Evolutionary conservation across 2,329 filamentous ascomycete species (phyloP).

Genomic region (Neofusicoccum umdonicola): DNA sequence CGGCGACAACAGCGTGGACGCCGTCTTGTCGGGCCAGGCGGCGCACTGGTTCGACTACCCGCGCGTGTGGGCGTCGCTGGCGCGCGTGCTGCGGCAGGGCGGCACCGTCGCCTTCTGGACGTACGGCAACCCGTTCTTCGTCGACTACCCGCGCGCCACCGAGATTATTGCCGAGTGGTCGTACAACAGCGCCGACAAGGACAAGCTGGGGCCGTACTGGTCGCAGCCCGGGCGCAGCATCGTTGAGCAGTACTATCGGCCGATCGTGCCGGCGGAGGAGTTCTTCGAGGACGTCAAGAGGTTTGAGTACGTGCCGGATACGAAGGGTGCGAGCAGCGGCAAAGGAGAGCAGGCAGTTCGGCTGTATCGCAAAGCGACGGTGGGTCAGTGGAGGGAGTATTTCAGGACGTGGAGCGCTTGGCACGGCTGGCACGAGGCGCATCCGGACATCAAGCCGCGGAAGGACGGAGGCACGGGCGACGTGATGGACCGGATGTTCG

Average conservation of each 20-base stretch:
- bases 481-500: constrained; percentile 62
- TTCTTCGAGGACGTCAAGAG: constrained; percentile 56
- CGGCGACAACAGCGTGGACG: constrained; percentile 51
- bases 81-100: constrained; percentile 52
- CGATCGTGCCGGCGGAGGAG: constrained; percentile 50
- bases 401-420: constrained; percentile 60
- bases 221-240: constrained; percentile 59
- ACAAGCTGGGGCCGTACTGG: constrained; percentile 59
- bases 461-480: constrained; percentile 59
- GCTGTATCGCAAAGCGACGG: constrained; percentile 53
- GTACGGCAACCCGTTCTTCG: constrained; percentile 63
- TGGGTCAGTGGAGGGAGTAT: constrained; percentile 62
- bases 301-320: constrained; percentile 57
- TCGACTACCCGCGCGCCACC: constrained; percentile 53
- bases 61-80: constrained; percentile 56
- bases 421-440: constrained; percentile 57
- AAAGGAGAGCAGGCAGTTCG: constrained; percentile 46
- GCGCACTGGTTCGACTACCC: constrained; percentile 66
- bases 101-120: constrained; percentile 65
- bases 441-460: constrained; percentile 51
- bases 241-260: constrained; percentile 42
- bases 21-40: constrained; percentile 53
- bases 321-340: constrained; percentile 32
- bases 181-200: constrained; percentile 50
- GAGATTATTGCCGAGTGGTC: constrained; percentile 55